Base-by-base conservation (phyloP, 2,329 filamentous ascomycete species). In the Sordariomycetes sp. region DNA sequence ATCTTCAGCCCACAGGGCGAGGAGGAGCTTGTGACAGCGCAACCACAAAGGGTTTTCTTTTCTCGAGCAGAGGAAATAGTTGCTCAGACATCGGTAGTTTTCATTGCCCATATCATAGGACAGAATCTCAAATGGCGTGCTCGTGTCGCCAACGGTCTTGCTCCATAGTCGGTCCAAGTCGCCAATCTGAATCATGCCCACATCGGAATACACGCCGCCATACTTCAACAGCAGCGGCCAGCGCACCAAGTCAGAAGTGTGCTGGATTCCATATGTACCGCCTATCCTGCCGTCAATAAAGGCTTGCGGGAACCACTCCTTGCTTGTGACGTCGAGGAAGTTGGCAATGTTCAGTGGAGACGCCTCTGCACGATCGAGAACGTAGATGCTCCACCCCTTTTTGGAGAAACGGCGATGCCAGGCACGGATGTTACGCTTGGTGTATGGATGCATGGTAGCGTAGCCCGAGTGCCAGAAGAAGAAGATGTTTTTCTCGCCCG, bases 151-250 rank as follows among this genome's bases (percentile, higher is more conserved):
- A 7, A 77, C 49, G 0, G 65, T 71, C 32, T 58, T 42, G 31
- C 55, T 54, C 71, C 72, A 79, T 8, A 76, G 47, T 4, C 54
- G 46, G 44, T 77, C 64, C 3, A 77, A 42, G 49, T 76, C 69
- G 6, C 72, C 71, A 39, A 77, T 74, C 38, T 70, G 66, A 39
- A 76, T 58, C 40, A 73, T 47, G 0, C 72, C 72, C 0, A 71
- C 71, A 42, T 77, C 72, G 1, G 69, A 64, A 43, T 75, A 78
- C 1, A 75, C 60, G 19, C 72, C 73, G 30, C 73, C 72, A 41
- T 75, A 71, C 35, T 53, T 61, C 9, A 74, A 55, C n/a, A 78
- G 50, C 10, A 76, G 53, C 3, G 73, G 72, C 43, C 59, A 75
- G 1, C 72, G 65, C 4, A 77, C 67, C 2, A 79, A 63, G 39